Conservation (phyloP, 2,329 filamentous ascomycete genomes). For the Cercospora zeina region DNA sequence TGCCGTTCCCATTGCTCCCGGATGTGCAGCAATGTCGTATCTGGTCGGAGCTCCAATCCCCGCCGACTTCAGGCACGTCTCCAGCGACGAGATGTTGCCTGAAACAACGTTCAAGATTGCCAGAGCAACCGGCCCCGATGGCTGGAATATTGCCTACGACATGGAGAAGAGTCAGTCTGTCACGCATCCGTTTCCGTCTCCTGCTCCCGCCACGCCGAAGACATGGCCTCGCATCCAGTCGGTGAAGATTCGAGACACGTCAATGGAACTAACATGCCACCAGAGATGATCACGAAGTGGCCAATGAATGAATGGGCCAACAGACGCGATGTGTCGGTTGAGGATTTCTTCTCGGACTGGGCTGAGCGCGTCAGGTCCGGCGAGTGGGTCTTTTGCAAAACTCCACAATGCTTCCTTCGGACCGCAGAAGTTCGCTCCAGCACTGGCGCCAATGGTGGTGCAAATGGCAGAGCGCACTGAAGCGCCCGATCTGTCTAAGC, state of each 20-base stretch:
- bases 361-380: neutral
- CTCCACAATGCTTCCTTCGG: neutral
- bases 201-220: neutral
- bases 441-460: neutral
- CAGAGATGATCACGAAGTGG: conserved; percentile 1
- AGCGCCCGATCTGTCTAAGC: neutral
- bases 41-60: conserved; percentile 16
- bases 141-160: conserved; percentile 22
- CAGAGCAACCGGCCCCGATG: conserved; percentile 8
- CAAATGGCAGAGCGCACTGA: neutral
- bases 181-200: too few species aligned
- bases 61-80: conserved; percentile 18
- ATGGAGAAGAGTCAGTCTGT: conserved; percentile 12
- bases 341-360: conserved; percentile 4
- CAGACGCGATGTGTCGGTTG: neutral
- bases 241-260: neutral
- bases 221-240: neutral
- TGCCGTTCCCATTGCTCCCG: conserved; percentile 21
- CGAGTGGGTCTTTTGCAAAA: neutral
- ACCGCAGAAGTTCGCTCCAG: neutral
- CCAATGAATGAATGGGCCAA: neutral
- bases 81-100: conserved; percentile 12
- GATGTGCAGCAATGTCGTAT: conserved; percentile 20
- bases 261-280: neutral
- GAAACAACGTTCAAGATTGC: conserved; percentile 14